phyloP scores from a whole-genome alignment of 139 green algal species.

The Chlorella sp. region DNA sequence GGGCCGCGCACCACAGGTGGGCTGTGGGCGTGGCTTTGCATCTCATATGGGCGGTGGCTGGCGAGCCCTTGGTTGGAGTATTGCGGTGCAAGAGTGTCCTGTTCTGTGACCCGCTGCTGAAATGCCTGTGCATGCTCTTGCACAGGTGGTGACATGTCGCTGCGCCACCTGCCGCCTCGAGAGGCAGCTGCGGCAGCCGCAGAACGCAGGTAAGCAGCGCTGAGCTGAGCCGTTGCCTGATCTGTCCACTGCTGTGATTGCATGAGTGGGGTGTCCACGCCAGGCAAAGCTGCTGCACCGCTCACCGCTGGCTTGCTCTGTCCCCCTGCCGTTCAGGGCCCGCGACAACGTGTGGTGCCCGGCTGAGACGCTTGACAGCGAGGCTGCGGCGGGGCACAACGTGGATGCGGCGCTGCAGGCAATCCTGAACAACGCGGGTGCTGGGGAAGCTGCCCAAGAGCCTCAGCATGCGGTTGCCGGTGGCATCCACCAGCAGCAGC shows the following conservation, averaged over 20 bases:
- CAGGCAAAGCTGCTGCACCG: too few species aligned
- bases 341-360: slow-evolving; percentile 47
- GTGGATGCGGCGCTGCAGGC: slow-evolving; percentile 26
- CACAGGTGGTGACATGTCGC: slow-evolving; percentile 25
- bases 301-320: too few species aligned
- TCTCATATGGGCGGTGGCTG: too few species aligned
- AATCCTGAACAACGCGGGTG: slow-evolving; percentile 6
- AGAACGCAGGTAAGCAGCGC: not conserved
- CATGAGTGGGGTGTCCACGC: too few species aligned
- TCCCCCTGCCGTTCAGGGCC: not conserved
- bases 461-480: not conserved
- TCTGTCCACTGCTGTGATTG: too few species aligned
- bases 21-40: not conserved
- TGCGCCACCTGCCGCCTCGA: slow-evolving; percentile 19
- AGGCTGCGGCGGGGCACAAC: slow-evolving; percentile 11
- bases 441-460: not conserved
- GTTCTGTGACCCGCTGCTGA: not conserved
- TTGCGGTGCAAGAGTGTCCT: too few species aligned
- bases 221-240: too few species aligned
- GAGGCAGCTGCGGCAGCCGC: slow-evolving; percentile 34
- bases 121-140: not conserved
- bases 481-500: not conserved
- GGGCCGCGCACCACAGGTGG: slow-evolving; percentile 10
- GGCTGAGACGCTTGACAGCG: slow-evolving; percentile 9
- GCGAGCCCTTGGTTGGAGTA: too few species aligned